phyloP scores from a whole-genome alignment of 768 basidiomycete species.

The Hygrophorus russula region DNA sequence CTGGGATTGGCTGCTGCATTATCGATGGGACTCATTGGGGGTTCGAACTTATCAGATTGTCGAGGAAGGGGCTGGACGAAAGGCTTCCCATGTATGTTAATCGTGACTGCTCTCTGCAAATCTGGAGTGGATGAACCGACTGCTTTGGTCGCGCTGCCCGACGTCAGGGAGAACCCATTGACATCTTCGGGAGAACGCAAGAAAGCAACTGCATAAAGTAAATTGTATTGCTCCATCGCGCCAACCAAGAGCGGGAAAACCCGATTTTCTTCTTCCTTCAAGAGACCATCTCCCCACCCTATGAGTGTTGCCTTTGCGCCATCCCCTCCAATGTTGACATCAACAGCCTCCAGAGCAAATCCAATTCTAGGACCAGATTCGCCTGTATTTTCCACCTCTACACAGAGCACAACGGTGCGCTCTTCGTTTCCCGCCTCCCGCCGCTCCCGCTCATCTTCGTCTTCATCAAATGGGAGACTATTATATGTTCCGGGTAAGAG shows the following conservation, averaged over 20 bases:
- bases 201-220: constrained; percentile 85
- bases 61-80: constrained; percentile 24
- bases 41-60: not conserved
- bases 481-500: constrained; percentile 40
- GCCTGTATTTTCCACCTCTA: constrained; percentile 81
- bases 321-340: constrained; percentile 64
- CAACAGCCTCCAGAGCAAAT: constrained; percentile 67
- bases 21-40: constrained; percentile 8
- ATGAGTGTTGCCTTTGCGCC: constrained; percentile 39
- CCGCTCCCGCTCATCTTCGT: constrained; percentile 41
- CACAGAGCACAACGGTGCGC: constrained; percentile 78
- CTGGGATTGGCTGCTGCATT: constrained; percentile 12
- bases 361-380: constrained; percentile 48
- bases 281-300: constrained; percentile 47
- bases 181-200: constrained; percentile 54
- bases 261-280: constrained; percentile 22
- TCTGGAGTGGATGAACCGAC: constrained; percentile 24
- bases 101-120: constrained; percentile 67
- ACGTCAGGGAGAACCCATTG: constrained; percentile 24
- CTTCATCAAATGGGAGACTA: constrained; percentile 23
- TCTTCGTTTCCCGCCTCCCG: constrained; percentile 69
- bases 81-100: constrained; percentile 70
- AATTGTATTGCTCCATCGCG: constrained; percentile 72
- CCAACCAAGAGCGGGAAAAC: constrained; percentile 68
- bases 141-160: constrained; percentile 13